Evolutionary conservation across 805 yeast species (phyloP).

Genomic region (Teunomyces panamensis): DNA sequence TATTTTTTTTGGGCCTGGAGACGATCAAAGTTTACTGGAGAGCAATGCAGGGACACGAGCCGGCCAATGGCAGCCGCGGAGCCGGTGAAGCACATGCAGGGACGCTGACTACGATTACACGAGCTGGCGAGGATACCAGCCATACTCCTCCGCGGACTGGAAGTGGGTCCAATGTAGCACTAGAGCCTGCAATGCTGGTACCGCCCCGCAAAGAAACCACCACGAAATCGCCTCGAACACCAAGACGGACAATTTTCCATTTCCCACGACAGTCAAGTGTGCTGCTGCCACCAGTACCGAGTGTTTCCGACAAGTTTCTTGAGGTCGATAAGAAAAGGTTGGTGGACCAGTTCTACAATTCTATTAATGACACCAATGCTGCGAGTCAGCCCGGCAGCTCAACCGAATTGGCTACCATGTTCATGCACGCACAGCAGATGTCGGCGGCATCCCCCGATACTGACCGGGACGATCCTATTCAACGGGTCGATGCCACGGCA

Average conservation of each 20-base stretch:
- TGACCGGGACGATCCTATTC: neutral
- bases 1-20: neutral
- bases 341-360: conserved; percentile 40
- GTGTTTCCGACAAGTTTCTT: neutral
- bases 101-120: neutral
- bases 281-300: neutral
- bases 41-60: neutral
- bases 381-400: neutral
- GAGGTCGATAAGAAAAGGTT: conserved; percentile 28
- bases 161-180: neutral
- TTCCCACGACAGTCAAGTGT: neutral
- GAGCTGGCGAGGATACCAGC: neutral
- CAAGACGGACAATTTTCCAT: neutral
- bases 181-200: neutral
- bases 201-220: neutral
- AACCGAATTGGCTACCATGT: neutral
- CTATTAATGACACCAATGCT: conserved; percentile 17
- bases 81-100: neutral
- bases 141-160: neutral
- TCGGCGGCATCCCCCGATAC: neutral
- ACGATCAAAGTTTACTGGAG: neutral
- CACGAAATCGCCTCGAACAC: neutral
- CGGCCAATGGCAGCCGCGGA: neutral
- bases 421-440: neutral
- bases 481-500: neutral